Percentiles rank a stretch among this genome's conserved stretches.
phyloP scores from a whole-genome alignment of 768 basidiomycete species.

The Podaxis sp. region DNA sequence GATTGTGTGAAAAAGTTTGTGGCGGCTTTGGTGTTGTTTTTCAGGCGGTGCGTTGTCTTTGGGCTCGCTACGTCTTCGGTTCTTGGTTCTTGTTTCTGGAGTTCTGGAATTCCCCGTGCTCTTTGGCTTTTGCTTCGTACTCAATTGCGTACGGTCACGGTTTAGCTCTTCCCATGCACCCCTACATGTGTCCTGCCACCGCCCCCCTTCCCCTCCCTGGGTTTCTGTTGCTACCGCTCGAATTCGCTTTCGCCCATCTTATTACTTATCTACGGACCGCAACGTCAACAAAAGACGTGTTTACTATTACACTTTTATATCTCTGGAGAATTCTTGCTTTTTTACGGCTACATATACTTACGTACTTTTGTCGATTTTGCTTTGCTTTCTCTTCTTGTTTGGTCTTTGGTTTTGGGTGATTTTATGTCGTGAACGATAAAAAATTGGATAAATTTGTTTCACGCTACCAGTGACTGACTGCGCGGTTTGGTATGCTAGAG shows the following conservation, averaged over 20 bases:
- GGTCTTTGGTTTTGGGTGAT: not conserved
- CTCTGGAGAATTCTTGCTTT: not conserved
- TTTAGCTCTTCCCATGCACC: no score
- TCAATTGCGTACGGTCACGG: no score
- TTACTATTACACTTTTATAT: not conserved
- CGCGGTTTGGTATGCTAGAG: no score
- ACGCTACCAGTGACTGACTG: no score
- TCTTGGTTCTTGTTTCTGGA: no score
- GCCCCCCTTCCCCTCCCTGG: no score
- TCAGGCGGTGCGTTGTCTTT: not conserved
- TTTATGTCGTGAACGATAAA: no score
- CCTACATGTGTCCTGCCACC: no score
- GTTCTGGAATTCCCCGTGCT: no score
- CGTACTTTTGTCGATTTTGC: not conserved
- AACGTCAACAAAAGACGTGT: not conserved
- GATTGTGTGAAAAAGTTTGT: constrained; percentile 34
- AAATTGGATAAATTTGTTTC: no score
- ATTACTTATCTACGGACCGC: not conserved
- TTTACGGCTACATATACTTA: not conserved
- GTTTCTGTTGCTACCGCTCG: no score
- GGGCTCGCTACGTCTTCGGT: not conserved
- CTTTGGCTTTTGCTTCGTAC: no score
- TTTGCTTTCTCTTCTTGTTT: not conserved
- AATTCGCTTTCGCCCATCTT: not conserved
- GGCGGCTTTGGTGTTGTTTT: not conserved